Evolutionary conservation across 1,284 basidiomycete genomes (phyloP), one percentile per base, ranked within the genome.

Genomic region (Trametes hirsuta): DNA sequence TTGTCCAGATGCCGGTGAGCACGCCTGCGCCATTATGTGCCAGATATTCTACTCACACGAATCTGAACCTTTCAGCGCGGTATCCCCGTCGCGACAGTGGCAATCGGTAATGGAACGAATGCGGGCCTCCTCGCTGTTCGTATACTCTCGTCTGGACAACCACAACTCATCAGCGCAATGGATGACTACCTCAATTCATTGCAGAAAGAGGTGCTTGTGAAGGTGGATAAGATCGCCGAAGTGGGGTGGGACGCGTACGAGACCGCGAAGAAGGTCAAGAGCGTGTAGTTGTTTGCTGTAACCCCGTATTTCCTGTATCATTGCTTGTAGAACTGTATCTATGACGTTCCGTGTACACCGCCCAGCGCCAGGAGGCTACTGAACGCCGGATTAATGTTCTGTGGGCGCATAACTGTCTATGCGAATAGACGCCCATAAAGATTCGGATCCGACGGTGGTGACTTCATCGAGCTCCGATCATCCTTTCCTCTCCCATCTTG

Each of bases 1-100:
- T 99, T 68, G 94, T 99, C 11, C 97, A 99, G 79, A 99, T 99
- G 97, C 97, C 97, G 15, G 94, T 95, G 70, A 69, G 91, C 83
- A 6, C 44, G 46, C 6, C 60, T 41, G 21, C 46, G n/a, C 40
- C 34, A 62, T n/a, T 4, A 5, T 37, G 15, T 11, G 21, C 36
- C 11, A 22, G 30, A 4, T 54, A 4, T 15, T 44, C 12, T 21
- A 24, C 42, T 22, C 48, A 65, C 53, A 50, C 59, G 48, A 44
- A 54, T 22, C 42, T 44, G 30, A 51, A 36, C 65, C 37, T 18
- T 62, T 18, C 68, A 96, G 92, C 87, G 97, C 47, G 97, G 97
- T 24, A 93, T 99, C 62, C 97, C 97, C 2, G 95, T 97, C 8
- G 97, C 97, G 1, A 98, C 96, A 1, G 95, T 98, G 10, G 97